Conservation (phyloP, 2,329 filamentous ascomycete genomes). For the Alternaria tenuissima region DNA sequence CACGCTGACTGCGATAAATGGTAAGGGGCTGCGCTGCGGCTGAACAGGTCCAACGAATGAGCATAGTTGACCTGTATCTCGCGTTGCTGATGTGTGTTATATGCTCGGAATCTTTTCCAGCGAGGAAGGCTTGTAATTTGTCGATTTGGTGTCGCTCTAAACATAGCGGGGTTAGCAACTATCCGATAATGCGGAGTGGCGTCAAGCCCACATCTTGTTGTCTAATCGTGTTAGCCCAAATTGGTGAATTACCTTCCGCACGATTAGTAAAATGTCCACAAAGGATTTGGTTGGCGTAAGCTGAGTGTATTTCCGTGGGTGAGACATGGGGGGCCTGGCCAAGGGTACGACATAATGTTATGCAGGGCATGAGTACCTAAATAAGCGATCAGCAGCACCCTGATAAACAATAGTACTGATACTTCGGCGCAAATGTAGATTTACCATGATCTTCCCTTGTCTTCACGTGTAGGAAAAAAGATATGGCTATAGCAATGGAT, state of each 20-base stretch:
- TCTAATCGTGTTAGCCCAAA: neutral
- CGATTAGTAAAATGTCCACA: neutral
- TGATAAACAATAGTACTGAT: neutral
- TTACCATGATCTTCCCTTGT: neutral
- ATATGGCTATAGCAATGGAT: neutral
- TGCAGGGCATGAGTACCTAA: constrained; percentile 10
- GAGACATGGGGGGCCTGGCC: neutral
- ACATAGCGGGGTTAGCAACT: no score
- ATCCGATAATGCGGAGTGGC: neutral
- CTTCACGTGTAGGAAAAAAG: neutral
- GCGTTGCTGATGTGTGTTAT: fast-evolving
- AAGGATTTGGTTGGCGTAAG: neutral
- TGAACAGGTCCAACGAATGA: no score
- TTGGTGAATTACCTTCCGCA: neutral
- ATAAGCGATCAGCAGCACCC: constrained; percentile 11
- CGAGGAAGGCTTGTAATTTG: no score
- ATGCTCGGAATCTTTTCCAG: no score
- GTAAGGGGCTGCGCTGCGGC: no score
- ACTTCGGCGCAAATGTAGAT: neutral
- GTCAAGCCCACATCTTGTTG: neutral
- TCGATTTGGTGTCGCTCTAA: fast-evolving
- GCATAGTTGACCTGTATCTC: no score
- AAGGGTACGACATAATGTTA: neutral
- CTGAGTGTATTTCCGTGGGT: neutral
- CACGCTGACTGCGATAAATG: no score